Evolutionary conservation across 495 filamentous ascomycete species (phyloP).

Genomic region (Pseudevernia furfuracea): DNA sequence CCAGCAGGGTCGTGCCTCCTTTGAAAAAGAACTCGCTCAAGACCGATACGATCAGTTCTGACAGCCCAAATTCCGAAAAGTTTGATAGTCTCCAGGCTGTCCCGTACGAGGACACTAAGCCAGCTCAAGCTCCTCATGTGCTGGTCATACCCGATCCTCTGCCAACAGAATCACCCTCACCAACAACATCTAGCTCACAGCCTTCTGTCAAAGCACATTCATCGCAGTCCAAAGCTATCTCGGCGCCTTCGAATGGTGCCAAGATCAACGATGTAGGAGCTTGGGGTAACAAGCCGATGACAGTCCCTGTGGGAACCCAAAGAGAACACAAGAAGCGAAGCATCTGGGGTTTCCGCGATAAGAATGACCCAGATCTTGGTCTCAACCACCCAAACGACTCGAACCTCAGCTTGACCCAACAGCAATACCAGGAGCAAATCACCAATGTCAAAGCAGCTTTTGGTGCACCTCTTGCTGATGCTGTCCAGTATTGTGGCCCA

Average conservation of each 20-base stretch:
- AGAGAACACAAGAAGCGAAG: constrained; percentile 81
- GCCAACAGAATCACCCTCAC: constrained; percentile 38
- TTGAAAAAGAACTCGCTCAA: constrained; percentile 43
- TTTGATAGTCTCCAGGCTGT: constrained; percentile 62
- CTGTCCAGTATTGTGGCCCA: constrained; percentile 71
- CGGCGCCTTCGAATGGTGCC: constrained; percentile 75
- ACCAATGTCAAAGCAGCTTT: constrained; percentile 68
- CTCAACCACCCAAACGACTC: constrained; percentile 36
- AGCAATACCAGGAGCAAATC: constrained; percentile 43
- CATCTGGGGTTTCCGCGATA: constrained; percentile 83
- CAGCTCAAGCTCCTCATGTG: constrained; percentile 60
- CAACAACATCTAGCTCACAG: constrained; percentile 30
- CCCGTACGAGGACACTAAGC: constrained; percentile 75
- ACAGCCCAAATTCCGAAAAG: constrained; percentile 34
- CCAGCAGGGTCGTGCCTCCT: constrained; percentile 24
- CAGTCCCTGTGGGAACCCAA: constrained; percentile 55
- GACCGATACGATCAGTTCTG: constrained; percentile 37
- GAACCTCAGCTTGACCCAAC: constrained; percentile 32
- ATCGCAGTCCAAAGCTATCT: constrained; percentile 56
- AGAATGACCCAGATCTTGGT: constrained; percentile 53
- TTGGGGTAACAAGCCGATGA: constrained; percentile 71
- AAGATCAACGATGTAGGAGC: constrained; percentile 77
- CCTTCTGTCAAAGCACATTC: constrained; percentile 19
- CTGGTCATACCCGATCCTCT: constrained; percentile 28
- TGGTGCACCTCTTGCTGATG: constrained; percentile 78